These are phyloP conservation scores for Protomyces arabidopsidicola DNA, from an alignment of 1,139 yeast genomes.

Conservation along the genomic window DNA sequence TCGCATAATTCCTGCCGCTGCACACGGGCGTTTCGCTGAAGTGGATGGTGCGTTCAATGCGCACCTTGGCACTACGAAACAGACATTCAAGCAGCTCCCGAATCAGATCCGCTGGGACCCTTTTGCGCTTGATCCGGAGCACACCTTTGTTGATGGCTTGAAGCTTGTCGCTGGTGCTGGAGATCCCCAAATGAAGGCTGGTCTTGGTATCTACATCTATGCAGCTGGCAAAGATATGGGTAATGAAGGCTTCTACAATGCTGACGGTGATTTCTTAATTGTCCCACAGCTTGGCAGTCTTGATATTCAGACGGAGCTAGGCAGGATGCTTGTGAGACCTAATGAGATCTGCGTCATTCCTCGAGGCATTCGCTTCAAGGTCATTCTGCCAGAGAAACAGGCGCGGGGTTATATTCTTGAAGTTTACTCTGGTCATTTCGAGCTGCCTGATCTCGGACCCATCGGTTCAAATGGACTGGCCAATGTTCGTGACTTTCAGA, in stretches of 20 bases:
- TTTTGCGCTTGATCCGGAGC: slow-evolving; percentile 34
- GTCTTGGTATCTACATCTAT: slow-evolving; percentile 37
- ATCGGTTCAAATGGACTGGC: slow-evolving; percentile 38
- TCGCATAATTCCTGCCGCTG: slow-evolving; percentile 29
- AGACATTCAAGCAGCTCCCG: background rate
- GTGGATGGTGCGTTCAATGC: background rate
- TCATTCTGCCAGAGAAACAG: slow-evolving; percentile 23
- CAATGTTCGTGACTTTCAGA: slow-evolving; percentile 38
- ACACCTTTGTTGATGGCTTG: slow-evolving; percentile 36
- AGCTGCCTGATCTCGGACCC: slow-evolving; percentile 39
- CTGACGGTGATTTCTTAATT: slow-evolving; percentile 33
- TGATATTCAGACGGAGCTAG: slow-evolving; percentile 38
- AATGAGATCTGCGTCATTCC: slow-evolving; percentile 39
- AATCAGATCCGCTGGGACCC: slow-evolving; percentile 38
- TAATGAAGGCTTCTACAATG: slow-evolving; percentile 35
- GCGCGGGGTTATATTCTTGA: slow-evolving; percentile 37
- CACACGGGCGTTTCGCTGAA: background rate
- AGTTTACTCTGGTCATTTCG: slow-evolving; percentile 36
- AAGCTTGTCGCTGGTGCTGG: slow-evolving; percentile 38
- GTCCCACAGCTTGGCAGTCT: slow-evolving; percentile 38
- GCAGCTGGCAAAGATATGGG: slow-evolving; percentile 36
- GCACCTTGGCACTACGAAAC: background rate
- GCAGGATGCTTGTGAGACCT: slow-evolving; percentile 36
- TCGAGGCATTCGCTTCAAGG: slow-evolving; percentile 37
- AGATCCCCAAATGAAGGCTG: slow-evolving; percentile 36